A percentile compares a stretch with the other conserved stretches of the same genome.
These are phyloP conservation scores for Cercospora brassicicola DNA, from an alignment of 2,329 filamentous ascomycete genomes.

Conservation along the genomic window DNA sequence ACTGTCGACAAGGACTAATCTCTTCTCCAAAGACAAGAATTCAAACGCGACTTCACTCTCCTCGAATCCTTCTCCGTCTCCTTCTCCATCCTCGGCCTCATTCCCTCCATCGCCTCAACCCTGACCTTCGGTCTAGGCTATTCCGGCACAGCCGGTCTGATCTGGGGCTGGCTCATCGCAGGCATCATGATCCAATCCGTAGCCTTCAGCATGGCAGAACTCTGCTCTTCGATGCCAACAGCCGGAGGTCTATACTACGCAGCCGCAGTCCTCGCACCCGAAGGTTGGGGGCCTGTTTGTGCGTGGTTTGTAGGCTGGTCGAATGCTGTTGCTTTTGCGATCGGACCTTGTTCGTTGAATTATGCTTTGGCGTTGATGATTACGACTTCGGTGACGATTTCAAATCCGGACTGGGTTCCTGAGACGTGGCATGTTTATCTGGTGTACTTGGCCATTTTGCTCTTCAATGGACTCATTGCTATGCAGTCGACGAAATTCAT, in stretches of 20 bases:
- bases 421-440: constrained; percentile 42
- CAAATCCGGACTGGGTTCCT: constrained; percentile 37
- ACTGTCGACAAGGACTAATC: background rate
- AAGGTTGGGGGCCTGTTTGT: constrained; percentile 33
- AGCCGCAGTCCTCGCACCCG: constrained; percentile 39
- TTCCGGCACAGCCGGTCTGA: constrained; percentile 27
- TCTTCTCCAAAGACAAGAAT: constrained; percentile 19
- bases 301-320: constrained; percentile 37
- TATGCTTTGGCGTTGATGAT: constrained; percentile 41
- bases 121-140: constrained; percentile 41
- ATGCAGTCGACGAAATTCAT: constrained; percentile 42
- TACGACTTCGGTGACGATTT: constrained; percentile 39
- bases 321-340: constrained; percentile 37
- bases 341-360: constrained; percentile 39
- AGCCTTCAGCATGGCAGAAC: constrained; percentile 41
- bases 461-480: constrained; percentile 38
- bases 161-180: constrained; percentile 41
- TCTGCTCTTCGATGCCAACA: constrained; percentile 40
- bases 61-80: constrained; percentile 41
- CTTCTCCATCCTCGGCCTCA: constrained; percentile 41
- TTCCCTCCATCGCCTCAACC: constrained; percentile 44
- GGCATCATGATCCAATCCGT: constrained; percentile 38
- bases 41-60: constrained; percentile 36
- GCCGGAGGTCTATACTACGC: constrained; percentile 46
- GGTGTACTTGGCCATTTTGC: constrained; percentile 35